Evolutionary conservation across 495 filamentous ascomycete species (phyloP).

Genomic region (Penicillium waksmanii): DNA sequence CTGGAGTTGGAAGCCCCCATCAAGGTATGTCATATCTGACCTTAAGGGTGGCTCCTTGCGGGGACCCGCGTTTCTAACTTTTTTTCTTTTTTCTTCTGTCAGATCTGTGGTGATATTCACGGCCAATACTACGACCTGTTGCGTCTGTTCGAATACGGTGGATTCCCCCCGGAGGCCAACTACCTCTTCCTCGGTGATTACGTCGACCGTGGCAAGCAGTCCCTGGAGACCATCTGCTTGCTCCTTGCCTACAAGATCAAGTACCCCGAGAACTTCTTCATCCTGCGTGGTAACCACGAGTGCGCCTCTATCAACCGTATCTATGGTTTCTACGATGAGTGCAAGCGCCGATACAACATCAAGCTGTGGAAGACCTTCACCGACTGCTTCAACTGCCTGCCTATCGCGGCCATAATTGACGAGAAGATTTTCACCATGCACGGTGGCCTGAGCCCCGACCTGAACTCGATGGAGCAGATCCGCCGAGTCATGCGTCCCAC

Average conservation of each 20-base stretch:
- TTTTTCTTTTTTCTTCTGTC: constrained; percentile 3
- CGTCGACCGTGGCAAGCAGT: constrained; percentile 99
- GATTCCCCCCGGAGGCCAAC: constrained; percentile 98
- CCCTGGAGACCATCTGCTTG: constrained; percentile 97
- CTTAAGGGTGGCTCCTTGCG: background rate
- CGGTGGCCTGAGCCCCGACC: constrained; percentile 92
- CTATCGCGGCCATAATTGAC: constrained; percentile 99
- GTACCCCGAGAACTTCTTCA: constrained; percentile 99
- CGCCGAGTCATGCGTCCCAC: constrained; percentile 98
- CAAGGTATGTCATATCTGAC: constrained; percentile 68
- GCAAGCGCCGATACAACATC: constrained; percentile 99
- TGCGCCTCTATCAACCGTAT: constrained; percentile 99
- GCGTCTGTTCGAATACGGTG: constrained; percentile 97
- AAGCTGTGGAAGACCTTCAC: constrained; percentile 99
- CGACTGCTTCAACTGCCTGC: constrained; percentile 99
- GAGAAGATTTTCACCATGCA: constrained; percentile 99
- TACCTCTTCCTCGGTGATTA: constrained; percentile 99
- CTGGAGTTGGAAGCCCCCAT: constrained; percentile 97
- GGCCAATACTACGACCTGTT: constrained; percentile 99
- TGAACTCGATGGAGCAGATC: constrained; percentile 99
- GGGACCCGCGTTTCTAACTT: background rate
- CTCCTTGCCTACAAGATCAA: constrained; percentile 99
- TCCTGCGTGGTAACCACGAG: constrained; percentile 97
- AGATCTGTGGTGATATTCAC: constrained; percentile 99
- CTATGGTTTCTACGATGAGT: constrained; percentile 99